These are phyloP conservation scores for Chytridiales sp. DNA, from an alignment of 371 early-diverging fungal genomes.

Conservation along the genomic window DNA sequence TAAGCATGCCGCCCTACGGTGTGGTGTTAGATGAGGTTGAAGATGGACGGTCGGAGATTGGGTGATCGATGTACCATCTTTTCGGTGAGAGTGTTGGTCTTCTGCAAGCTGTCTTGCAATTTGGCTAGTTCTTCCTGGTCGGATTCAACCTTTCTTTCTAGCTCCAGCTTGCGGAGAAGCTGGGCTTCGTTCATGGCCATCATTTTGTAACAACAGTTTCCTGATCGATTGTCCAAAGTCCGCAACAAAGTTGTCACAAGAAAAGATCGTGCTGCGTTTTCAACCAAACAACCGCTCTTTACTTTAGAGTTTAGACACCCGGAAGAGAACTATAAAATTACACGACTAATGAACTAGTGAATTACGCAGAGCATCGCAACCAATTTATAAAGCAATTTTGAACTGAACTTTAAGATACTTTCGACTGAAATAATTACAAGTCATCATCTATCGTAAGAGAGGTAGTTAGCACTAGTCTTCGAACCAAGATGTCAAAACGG, in stretches of 20 bases:
- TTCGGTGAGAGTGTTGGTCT: constrained; percentile 33
- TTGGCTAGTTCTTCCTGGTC: constrained; percentile 41
- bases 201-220: too few species aligned
- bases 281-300: neutral
- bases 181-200: constrained; percentile 1
- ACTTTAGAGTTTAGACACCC: too few species aligned
- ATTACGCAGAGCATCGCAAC: too few species aligned
- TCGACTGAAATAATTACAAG: constrained; percentile 26
- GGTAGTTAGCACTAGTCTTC: neutral
- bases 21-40: neutral
- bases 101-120: constrained; percentile 37
- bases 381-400: too few species aligned
- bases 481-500: neutral
- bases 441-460: constrained; percentile 19
- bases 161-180: constrained; percentile 26
- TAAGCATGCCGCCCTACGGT: constrained; percentile 55
- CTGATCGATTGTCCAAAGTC: too few species aligned
- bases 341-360: too few species aligned
- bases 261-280: neutral
- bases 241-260: too few species aligned
- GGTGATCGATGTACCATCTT: constrained; percentile 32
- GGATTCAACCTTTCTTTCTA: constrained; percentile 40
- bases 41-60: neutral
- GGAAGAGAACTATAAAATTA: neutral
- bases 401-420: too few species aligned